Conservation (phyloP, 2,329 filamentous ascomycete genomes). For the Phoma herbarum region DNA sequence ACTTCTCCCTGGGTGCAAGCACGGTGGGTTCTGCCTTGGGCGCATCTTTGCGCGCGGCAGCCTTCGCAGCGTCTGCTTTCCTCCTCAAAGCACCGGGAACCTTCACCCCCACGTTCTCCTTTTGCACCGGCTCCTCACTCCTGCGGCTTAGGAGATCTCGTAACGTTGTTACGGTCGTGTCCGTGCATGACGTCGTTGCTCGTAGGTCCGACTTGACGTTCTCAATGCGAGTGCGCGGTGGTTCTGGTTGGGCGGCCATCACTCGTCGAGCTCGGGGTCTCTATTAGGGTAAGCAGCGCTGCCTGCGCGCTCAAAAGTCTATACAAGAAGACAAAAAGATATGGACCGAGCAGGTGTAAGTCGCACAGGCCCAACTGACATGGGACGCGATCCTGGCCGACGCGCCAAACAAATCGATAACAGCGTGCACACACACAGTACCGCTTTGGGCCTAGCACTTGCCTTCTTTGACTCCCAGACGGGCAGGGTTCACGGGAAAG, state of each 20-base stretch:
- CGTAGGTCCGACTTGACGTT: constrained; percentile 59
- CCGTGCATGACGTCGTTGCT: constrained; percentile 60
- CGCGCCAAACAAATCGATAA: constrained; percentile 24
- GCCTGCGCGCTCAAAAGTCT: constrained; percentile 19
- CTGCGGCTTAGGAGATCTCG: constrained; percentile 54
- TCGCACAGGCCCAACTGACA: constrained; percentile 12
- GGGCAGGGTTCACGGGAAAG: constrained; percentile 16
- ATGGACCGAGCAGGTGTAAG: constrained; percentile 9
- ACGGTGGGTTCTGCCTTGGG: constrained; percentile 45
- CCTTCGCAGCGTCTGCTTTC: constrained; percentile 44
- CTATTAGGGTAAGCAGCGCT: constrained; percentile 20
- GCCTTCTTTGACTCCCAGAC: not conserved
- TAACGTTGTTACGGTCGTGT: constrained; percentile 57
- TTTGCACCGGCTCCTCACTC: constrained; percentile 46
- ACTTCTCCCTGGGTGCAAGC: constrained; percentile 68
- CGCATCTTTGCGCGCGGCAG: constrained; percentile 43
- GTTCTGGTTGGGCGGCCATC: constrained; percentile 43
- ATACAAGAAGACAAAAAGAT: constrained; percentile 18
- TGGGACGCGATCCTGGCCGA: constrained; percentile 13
- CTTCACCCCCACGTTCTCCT: constrained; percentile 46
- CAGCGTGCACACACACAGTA: constrained; percentile 15
- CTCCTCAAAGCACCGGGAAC: constrained; percentile 34
- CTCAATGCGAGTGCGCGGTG: constrained; percentile 57
- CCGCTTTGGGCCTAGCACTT: constrained; percentile 3
- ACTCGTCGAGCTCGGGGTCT: constrained; percentile 17